A percentile compares a stretch with the other conserved stretches of the same genome.
phyloP scores from a whole-genome alignment of 345 rosid genomes.

The Carallia pectinifolia region DNA sequence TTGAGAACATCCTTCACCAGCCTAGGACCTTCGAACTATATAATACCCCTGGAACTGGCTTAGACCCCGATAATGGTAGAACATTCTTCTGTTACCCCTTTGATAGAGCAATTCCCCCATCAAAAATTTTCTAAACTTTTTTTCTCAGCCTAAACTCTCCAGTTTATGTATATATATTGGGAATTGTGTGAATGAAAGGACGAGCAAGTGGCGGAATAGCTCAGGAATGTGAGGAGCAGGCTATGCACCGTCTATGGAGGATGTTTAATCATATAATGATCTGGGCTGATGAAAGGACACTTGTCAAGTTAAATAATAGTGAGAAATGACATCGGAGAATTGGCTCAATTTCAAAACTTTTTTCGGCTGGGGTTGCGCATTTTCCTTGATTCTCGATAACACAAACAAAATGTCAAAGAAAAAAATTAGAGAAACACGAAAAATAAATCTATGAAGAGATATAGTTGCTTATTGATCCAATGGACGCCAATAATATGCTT shows the following conservation, averaged over 20 bases:
- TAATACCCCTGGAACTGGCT: constrained; percentile 32
- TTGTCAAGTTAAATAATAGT: no score
- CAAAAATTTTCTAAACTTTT: neutral
- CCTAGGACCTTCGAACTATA: constrained; percentile 40
- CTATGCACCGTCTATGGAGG: neutral
- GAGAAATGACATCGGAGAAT: no score
- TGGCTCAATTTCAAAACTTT: no score
- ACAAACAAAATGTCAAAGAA: no score
- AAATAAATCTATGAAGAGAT: no score
- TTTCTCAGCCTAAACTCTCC: no score
- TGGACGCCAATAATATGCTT: no score
- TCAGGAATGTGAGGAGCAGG: constrained; percentile 20
- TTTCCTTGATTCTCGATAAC: no score
- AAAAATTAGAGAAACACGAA: no score
- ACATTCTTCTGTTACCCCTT: constrained; percentile 24
- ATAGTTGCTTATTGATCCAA: no score
- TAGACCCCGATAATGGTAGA: constrained; percentile 29
- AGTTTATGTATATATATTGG: neutral
- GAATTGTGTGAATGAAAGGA: neutral
- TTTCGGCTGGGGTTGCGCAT: no score
- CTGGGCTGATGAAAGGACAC: no score
- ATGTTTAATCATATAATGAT: neutral
- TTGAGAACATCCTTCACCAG: constrained; percentile 39
- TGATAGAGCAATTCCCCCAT: constrained; percentile 70
- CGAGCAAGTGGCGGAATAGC: constrained; percentile 24